phyloP scores from a whole-genome alignment of 805 yeast species.

The Candida methanosorbosa region DNA sequence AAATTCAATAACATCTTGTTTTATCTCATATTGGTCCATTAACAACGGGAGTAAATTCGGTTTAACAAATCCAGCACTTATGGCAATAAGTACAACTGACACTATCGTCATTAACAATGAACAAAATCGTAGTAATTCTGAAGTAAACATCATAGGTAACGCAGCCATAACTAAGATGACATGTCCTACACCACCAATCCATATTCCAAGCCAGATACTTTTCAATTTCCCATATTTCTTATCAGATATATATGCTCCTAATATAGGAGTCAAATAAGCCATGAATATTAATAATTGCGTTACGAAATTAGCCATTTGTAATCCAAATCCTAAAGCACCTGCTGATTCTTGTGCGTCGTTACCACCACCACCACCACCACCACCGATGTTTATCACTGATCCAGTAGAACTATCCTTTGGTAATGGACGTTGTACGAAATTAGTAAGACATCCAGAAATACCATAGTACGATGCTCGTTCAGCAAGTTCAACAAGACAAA shows the following conservation, averaged over 20 bases:
- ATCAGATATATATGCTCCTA: conserved; percentile 46
- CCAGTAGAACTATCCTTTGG: conserved; percentile 34
- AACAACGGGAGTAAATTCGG: conserved; percentile 41
- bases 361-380: no score
- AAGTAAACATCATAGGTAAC: conserved; percentile 26
- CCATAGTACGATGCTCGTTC: conserved; percentile 50
- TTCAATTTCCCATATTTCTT: conserved; percentile 36
- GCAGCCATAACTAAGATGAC: conserved; percentile 38
- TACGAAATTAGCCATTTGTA: conserved; percentile 35
- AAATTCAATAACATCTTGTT: conserved; percentile 41
- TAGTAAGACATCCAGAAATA: conserved; percentile 35
- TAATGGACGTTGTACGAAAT: conserved; percentile 41
- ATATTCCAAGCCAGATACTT: conserved; percentile 38
- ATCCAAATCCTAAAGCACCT: conserved; percentile 42
- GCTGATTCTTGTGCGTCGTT: conserved; percentile 25
- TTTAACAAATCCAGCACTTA: conserved; percentile 45
- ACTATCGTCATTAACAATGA: conserved; percentile 27
- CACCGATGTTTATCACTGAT: no score
- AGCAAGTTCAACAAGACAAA: conserved; percentile 36
- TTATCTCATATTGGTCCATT: conserved; percentile 54
- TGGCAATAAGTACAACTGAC: conserved; percentile 30
- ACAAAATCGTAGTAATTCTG: no score
- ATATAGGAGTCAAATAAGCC: conserved; percentile 40
- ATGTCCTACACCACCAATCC: conserved; percentile 38
- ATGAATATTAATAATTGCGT: conserved; percentile 36